Base-by-base conservation (phyloP, 192 early-diverging fungal species). In the Coemansia sp. region DNA sequence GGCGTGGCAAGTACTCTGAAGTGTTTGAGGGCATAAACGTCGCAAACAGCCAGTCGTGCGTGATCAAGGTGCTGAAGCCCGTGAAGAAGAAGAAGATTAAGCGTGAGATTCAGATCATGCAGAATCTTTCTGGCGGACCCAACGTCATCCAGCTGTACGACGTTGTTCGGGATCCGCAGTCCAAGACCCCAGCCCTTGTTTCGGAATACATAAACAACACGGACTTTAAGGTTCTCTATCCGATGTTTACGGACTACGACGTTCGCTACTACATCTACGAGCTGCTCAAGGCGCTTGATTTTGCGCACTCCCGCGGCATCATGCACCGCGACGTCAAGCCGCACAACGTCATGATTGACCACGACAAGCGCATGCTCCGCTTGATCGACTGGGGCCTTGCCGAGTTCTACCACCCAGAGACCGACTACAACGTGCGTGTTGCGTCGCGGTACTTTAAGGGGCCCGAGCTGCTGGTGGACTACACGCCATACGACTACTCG, bases 31-130 rank as follows among this genome's bases (percentile, higher is more conserved):
- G 95, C n/a, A 84, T 96, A 79, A 95, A 95, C 79, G 82, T 94
- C 23, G 83, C 84, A 57, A 96, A 91, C 76, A 80, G 88, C 62
- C 58, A 75, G 55, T 88, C 95, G 67, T 97, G 97, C 82, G 92
- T 95, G 62, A 99, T 99, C 86, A 99, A 99, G 84, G 97, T 96
- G 14, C 83, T 99, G 50, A 99, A 99, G 84, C 97, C 97, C 4
- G 94, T 99, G 65, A 99, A 99, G 85, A 99, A 99, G 88, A 97
- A 97, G 90, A 99, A 99, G 86, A 99, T 99, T 69, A 98, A 97
- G 87, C 86, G 97, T 52, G 97, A 99, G 74, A 96, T 99, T 76
- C 97, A 97, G 74, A 99, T 99, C 58, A 86, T 99, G 67, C 95
- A 97, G 74, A 99, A 97, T 70, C 82, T 99, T 45, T 87, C 89